Evolutionary conservation across 1,284 basidiomycete species (phyloP), one percentile per base, ranked within the genome.

Genomic region (Leccinum ponderosum): DNA sequence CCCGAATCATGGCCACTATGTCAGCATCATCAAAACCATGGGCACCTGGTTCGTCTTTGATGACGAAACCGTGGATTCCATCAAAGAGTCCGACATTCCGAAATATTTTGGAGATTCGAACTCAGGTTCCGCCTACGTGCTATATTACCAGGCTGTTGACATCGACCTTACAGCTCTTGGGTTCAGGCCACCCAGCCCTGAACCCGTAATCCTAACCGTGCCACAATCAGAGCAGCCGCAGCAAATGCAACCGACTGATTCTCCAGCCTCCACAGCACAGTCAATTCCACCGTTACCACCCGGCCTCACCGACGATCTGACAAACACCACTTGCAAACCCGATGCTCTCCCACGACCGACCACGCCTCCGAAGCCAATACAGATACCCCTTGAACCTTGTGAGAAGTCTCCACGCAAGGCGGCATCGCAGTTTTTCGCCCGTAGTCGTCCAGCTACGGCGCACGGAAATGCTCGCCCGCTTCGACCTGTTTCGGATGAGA

Each of bases 1-100:
- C 2, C 94, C 95, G 17, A 91, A 97, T 70, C 97, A 98, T 71
- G 97, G 97, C 0, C 97, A 99, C 80, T 99, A 99, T 75, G 89
- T 99, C 64, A 93, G 96, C 63, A 90, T 98, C 67, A 89, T 98
- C 74, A 94, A 93, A 73, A 92, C 94, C 2, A 81, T 83, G 63
- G 91, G 89, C 35, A 79, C 84, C 37, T 99, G 97, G 97, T 83
- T 95, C 59, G 83, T 97, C 56, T 99, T 98, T 71, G 97, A 99
- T 77, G 97, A 99, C 75, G 94, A 97, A 68, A 91, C 86, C 58
- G 94, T 98, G 57, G 90, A 90, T 52, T 81, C 89, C 6, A 91
- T 99, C 71, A 87, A 91, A 65, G 96, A 98, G 75, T 80, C 79
- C 53, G 96, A 98, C 66, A 96, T 99, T 58, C 83, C 88, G 54